Base-by-base conservation (phyloP, 306 rosid species). In the Trifolium repens region DNA sequence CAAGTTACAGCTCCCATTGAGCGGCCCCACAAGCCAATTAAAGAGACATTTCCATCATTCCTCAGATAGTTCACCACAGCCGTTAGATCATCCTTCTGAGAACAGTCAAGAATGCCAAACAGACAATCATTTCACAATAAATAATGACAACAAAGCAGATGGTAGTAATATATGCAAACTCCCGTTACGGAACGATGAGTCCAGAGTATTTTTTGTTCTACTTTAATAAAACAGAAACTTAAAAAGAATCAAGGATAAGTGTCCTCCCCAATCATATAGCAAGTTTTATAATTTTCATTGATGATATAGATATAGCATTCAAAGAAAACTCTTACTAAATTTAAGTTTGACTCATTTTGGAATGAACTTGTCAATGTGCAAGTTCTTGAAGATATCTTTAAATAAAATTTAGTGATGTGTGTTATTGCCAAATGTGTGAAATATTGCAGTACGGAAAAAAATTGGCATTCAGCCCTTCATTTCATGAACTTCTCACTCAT, bases 1-100 rank as follows among this genome's bases (percentile, higher is more conserved):
- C 99, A 84, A 49, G 99, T 92, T 63, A 96, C 99, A 74, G 99
- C 97, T 54, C 99, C 99, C 99, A 96, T 96, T 35, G 99, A 96
- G 68, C 99, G 99, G 78, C 99, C 99, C 99, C 99, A 96, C 86
- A 96, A 85, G 72, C 99, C 98, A 84, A 96, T 96, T 87, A 96
- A 81, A 89, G 99, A 92, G 81, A 96, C 96, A 83, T 87, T 90
- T 85, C 98, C 98, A 90, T 92, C 99, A 19, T 87, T 89, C 81
- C 99, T 90, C 82, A 96, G 80, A 85, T 84, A 89, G 69, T 96
- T 90, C 34, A 96, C 98, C 74, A 88, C 97, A 49, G 96, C 93
- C 69, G 50, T 90, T 67, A 96, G 86, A 79, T 92, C 99, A 61
- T 96, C 92, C 74, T 91, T 96, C 99, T 96, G 92, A 87, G 83